A percentile compares a stretch with the other conserved stretches of the same genome.
Evolutionary conservation across 2,329 filamentous ascomycete species (phyloP).

Genomic region (Phoma sp.): DNA sequence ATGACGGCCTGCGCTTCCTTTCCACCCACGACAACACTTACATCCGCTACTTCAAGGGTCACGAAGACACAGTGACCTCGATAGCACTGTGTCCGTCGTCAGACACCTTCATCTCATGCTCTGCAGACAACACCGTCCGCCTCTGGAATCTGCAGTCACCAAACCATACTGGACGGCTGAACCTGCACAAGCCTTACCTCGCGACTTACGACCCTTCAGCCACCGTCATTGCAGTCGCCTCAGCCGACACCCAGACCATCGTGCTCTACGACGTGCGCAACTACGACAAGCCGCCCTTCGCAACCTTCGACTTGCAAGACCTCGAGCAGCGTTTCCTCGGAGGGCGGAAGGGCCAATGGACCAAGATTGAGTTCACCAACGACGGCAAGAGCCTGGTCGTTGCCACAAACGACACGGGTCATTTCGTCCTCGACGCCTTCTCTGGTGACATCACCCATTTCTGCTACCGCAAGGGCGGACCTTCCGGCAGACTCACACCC

Average conservation of each 20-base stretch:
- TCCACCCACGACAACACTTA: slow-evolving; percentile 96
- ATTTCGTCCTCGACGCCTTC: slow-evolving; percentile 94
- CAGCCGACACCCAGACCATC: slow-evolving; percentile 76
- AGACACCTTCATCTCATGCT: slow-evolving; percentile 92
- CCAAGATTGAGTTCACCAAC: slow-evolving; percentile 92
- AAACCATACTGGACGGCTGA: slow-evolving; percentile 78
- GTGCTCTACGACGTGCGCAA: slow-evolving; percentile 93
- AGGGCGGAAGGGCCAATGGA: slow-evolving; percentile 72
- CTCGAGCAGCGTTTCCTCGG: slow-evolving; percentile 58
- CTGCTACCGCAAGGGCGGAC: slow-evolving; percentile 57
- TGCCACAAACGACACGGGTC: slow-evolving; percentile 81
- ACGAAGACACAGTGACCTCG: slow-evolving; percentile 82
- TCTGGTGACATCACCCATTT: slow-evolving; percentile 79
- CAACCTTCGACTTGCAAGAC: slow-evolving; percentile 79
- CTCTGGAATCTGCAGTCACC: slow-evolving; percentile 88
- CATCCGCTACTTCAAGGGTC: slow-evolving; percentile 93
- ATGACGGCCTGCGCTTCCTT: slow-evolving; percentile 85
- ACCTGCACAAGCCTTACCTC: slow-evolving; percentile 80
- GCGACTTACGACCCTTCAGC: slow-evolving; percentile 92
- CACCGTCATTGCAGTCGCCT: slow-evolving; percentile 87
- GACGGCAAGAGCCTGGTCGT: slow-evolving; percentile 88
- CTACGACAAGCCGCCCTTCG: slow-evolving; percentile 89
- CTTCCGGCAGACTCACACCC: slow-evolving; percentile 54
- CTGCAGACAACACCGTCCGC: slow-evolving; percentile 86
- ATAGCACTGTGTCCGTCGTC: slow-evolving; percentile 82